phyloP scores from a whole-genome alignment of 2,329 filamentous ascomycete species.

The Juglanconis sp. region DNA sequence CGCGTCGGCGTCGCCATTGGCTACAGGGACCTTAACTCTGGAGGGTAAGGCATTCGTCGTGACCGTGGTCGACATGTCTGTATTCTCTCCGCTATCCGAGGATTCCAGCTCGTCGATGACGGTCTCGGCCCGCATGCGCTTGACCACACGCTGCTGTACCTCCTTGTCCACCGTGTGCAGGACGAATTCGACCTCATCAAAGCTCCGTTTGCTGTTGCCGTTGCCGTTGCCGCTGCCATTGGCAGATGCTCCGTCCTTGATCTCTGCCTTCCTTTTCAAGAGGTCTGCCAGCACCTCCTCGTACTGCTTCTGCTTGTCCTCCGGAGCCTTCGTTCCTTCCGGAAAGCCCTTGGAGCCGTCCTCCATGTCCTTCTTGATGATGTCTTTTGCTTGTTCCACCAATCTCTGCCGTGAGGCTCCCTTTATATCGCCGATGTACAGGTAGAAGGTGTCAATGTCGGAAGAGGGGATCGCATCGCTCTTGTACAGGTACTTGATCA shows the following conservation, averaged over 20 bases:
- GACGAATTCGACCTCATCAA: slow-evolving; percentile 52
- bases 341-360: slow-evolving; percentile 47
- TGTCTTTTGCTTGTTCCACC: slow-evolving; percentile 60
- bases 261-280: slow-evolving; percentile 32
- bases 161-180: slow-evolving; percentile 46
- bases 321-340: slow-evolving; percentile 44
- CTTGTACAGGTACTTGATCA: slow-evolving; percentile 80
- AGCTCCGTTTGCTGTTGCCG: slow-evolving; percentile 37
- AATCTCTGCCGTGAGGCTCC: slow-evolving; percentile 70
- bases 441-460: slow-evolving; percentile 67
- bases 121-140: slow-evolving; percentile 61
- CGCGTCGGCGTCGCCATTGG: slow-evolving; percentile 14
- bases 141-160: slow-evolving; percentile 54
- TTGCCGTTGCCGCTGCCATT: slow-evolving; percentile 29
- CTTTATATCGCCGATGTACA: slow-evolving; percentile 77
- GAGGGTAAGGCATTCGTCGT: slow-evolving; percentile 26
- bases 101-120: slow-evolving; percentile 50
- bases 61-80: slow-evolving; percentile 24
- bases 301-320: slow-evolving; percentile 54
- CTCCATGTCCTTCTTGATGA: slow-evolving; percentile 56
- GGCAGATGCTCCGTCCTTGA: slow-evolving; percentile 30
- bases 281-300: slow-evolving; percentile 53
- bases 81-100: slow-evolving; percentile 43
- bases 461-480: slow-evolving; percentile 65
- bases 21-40: slow-evolving; percentile 19